Evolutionary conservation across 139 green algal genomes (phyloP).

Genomic region (Pleodorina starrii): DNA sequence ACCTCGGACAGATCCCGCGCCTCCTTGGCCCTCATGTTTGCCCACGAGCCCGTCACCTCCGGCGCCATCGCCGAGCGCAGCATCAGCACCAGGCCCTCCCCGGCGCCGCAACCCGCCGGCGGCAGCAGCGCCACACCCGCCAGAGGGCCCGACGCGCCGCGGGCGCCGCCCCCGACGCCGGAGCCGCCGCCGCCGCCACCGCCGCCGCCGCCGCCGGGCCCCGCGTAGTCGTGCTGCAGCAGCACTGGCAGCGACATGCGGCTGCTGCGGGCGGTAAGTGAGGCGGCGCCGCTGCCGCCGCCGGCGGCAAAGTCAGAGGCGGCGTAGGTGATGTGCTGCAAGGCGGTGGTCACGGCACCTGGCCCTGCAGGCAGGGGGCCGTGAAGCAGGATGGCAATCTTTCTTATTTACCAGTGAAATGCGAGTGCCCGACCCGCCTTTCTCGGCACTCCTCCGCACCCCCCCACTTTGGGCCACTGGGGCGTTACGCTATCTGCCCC

Average conservation of each 20-base stretch:
- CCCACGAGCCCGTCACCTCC: background rate
- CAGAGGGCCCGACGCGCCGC: background rate
- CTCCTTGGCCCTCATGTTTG: constrained; percentile 24
- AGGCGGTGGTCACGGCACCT: no score
- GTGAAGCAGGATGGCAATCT: no score
- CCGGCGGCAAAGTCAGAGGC: background rate
- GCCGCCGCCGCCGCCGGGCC: constrained; percentile 8
- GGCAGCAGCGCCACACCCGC: background rate
- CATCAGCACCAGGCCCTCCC: background rate
- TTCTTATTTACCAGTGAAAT: no score
- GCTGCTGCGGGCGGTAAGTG: no score
- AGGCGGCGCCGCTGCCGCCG: background rate
- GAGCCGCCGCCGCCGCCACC: no score
- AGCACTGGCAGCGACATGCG: constrained; percentile 3
- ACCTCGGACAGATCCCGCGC: constrained; percentile 12
- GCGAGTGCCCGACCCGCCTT: no score
- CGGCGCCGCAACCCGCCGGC: background rate
- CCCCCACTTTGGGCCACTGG: no score
- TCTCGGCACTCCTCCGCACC: no score
- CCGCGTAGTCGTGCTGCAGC: background rate
- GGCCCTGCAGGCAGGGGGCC: no score
- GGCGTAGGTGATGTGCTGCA: background rate
- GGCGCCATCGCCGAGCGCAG: constrained; percentile 5
- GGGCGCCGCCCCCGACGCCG: no score
- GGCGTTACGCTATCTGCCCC: no score